Conservation (phyloP, 768 basidiomycete genomes). For the Clitopilus hobsonii region DNA sequence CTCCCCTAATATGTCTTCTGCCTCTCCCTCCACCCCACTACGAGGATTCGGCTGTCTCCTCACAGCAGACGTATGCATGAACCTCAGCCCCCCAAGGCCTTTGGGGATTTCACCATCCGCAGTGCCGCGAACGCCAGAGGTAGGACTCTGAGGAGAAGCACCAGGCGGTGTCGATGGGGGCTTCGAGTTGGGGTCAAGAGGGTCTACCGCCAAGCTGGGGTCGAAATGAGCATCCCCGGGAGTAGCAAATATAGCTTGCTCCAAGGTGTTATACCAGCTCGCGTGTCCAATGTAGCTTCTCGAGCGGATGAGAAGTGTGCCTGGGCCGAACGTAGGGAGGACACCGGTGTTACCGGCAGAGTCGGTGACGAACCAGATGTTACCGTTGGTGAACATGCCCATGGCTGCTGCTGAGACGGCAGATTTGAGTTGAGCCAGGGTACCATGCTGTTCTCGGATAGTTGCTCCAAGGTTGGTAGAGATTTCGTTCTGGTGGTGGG, state of each 20-base stretch:
- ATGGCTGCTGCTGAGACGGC: slow-evolving; percentile 69
- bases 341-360: slow-evolving; percentile 55
- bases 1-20: slow-evolving; percentile 7
- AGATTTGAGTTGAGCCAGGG: slow-evolving; percentile 65
- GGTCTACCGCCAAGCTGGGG: no score
- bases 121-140: slow-evolving; percentile 34
- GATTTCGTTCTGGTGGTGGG: slow-evolving; percentile 34
- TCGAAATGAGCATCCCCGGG: slow-evolving; percentile 1
- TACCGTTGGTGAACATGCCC: slow-evolving; percentile 78
- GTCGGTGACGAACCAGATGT: slow-evolving; percentile 86
- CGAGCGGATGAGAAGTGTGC: slow-evolving; percentile 78
- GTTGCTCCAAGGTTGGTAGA: slow-evolving; percentile 19
- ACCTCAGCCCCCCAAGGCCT: slow-evolving; percentile 23
- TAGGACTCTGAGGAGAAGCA: slow-evolving; percentile 31
- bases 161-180: slow-evolving; percentile 24
- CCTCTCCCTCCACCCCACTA: neutral
- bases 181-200: no score
- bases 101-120: slow-evolving; percentile 23
- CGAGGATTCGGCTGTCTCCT: neutral
- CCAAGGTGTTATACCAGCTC: slow-evolving; percentile 6
- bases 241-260: slow-evolving; percentile 4
- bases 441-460: slow-evolving; percentile 54
- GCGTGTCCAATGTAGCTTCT: slow-evolving; percentile 28
- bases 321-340: slow-evolving; percentile 83
- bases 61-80: slow-evolving; percentile 13